Percentiles rank a stretch among this genome's conserved stretches.
Evolutionary conservation across 23 red algal species (phyloP).

Genomic region (Gracilariopsis chorda): DNA sequence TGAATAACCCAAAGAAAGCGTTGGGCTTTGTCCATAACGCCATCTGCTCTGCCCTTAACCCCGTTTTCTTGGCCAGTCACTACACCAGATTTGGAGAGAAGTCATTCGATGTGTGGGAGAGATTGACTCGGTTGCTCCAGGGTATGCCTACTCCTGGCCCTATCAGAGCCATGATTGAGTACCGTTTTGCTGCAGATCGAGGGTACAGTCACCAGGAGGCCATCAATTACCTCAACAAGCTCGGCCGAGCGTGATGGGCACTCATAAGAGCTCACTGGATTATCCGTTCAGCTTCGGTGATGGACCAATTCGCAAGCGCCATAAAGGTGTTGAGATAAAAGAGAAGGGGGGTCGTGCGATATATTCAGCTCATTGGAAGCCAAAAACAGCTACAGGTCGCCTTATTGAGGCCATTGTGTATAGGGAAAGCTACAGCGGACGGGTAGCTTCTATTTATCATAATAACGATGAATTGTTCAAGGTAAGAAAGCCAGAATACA

Average conservation of each 20-base stretch:
- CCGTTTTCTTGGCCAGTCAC: background rate
- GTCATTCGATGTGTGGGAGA: background rate
- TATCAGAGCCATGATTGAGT: background rate
- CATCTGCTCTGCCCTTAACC: background rate
- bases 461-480: no score
- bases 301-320: background rate
- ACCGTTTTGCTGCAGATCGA: background rate
- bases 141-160: background rate
- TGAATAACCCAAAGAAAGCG: background rate
- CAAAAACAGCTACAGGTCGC: background rate
- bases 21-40: background rate
- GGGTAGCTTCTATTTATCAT: background rate
- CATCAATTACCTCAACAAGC: background rate
- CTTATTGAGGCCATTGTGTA: background rate
- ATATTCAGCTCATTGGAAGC: background rate
- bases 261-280: background rate
- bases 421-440: background rate
- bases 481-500: no score
- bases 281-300: slow-evolving; percentile 7
- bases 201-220: background rate
- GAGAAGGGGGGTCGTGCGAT: background rate
- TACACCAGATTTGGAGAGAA: background rate
- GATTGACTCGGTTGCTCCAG: background rate
- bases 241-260: background rate
- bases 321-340: background rate